Conservation (phyloP, 345 rosid species). For the Salix koriyanagi region DNA sequence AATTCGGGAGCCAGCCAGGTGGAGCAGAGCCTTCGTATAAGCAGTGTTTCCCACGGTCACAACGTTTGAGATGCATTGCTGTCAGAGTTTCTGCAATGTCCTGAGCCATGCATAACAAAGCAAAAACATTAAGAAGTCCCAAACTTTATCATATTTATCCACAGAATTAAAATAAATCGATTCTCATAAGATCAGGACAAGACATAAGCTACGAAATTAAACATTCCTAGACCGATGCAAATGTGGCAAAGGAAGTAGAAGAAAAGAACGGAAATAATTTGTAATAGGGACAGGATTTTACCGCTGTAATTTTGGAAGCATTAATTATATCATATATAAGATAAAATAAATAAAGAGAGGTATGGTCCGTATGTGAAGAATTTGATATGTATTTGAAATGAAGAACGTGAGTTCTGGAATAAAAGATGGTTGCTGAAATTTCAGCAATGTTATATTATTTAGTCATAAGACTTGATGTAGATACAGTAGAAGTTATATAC, state of each 20-base stretch:
- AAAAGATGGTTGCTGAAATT: too few species aligned
- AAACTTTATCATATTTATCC: not conserved
- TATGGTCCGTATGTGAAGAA: too few species aligned
- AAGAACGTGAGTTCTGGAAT: too few species aligned
- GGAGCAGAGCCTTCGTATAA: slow-evolving; percentile 81
- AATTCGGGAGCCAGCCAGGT: slow-evolving; percentile 66
- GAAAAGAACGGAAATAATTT: too few species aligned
- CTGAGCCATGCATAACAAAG: slow-evolving; percentile 35
- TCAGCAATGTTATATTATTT: too few species aligned
- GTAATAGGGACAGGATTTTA: too few species aligned
- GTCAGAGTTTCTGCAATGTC: slow-evolving; percentile 81
- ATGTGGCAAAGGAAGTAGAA: not conserved
- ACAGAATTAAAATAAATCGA: not conserved
- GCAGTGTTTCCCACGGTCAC: slow-evolving; percentile 81
- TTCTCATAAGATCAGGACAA: not conserved
- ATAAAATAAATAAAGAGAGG: too few species aligned
- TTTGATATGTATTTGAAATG: too few species aligned
- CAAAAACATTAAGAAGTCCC: not conserved
- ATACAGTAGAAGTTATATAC: too few species aligned
- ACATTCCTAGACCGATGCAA: not conserved
- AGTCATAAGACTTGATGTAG: too few species aligned
- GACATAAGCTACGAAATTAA: not conserved
- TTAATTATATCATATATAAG: too few species aligned
- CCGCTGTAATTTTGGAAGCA: too few species aligned
- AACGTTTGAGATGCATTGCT: slow-evolving; percentile 56